Conservation (phyloP, 768 basidiomycete species). For the Boletus edulis region DNA sequence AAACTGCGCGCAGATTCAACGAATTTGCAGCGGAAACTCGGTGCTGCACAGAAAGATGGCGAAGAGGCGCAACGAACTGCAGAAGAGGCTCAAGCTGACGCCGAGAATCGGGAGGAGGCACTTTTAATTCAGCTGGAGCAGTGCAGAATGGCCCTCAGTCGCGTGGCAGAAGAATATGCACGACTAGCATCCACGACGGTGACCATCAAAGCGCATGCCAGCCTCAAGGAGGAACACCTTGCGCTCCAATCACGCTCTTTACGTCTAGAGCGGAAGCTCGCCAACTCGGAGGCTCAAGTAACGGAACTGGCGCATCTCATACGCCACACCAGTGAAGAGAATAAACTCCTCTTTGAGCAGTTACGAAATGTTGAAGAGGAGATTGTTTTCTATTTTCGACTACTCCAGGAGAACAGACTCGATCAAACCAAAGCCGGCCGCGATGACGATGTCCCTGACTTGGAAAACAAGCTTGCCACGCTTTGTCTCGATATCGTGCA, state of each 20-base stretch:
- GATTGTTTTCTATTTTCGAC: constrained; percentile 8
- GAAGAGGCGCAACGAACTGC: constrained; percentile 34
- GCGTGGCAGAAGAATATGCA: constrained; percentile 54
- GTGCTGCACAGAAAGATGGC: constrained; percentile 36
- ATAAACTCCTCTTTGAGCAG: constrained; percentile 36
- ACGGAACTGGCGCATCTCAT: constrained; percentile 61
- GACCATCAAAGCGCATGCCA: constrained; percentile 32
- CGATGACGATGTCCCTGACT: constrained; percentile 3
- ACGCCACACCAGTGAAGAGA: constrained; percentile 55
- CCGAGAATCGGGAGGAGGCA: constrained; percentile 40
- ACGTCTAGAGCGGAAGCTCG: constrained; percentile 66
- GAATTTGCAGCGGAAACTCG: constrained; percentile 37
- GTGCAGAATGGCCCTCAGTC: constrained; percentile 42
- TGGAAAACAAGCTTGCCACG: constrained; percentile 18
- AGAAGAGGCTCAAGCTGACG: constrained; percentile 29
- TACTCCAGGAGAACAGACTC: constrained; percentile 6
- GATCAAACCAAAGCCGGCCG: neutral
- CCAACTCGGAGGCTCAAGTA: constrained; percentile 66
- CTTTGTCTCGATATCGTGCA: constrained; percentile 19
- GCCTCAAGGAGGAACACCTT: constrained; percentile 41
- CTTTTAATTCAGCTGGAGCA: constrained; percentile 52
- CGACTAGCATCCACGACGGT: constrained; percentile 47
- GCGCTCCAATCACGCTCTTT: constrained; percentile 40
- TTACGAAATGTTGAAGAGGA: constrained; percentile 20
- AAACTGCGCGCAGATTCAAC: constrained; percentile 34